Base-by-base conservation (phyloP, 164 flowering plant genomes). In the Stephania yunnanensis region DNA sequence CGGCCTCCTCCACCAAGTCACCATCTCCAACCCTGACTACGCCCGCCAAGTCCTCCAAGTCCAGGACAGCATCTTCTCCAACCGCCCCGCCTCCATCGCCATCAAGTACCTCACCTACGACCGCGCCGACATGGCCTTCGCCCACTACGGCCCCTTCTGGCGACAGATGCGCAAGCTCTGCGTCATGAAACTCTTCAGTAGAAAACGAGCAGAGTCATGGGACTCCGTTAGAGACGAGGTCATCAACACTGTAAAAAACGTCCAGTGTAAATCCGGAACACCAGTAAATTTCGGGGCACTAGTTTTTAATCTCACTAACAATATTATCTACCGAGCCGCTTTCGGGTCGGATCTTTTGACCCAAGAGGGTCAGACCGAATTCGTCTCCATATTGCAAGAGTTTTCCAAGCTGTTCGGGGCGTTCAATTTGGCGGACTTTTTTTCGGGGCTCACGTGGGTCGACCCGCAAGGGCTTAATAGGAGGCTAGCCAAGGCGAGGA, bases 81-180 rank as follows among this genome's bases (percentile, higher is more conserved):
- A 90, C 81, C 84, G 97, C 1, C 97, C 98, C 0, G 90, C 92
- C 20, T 87, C 85, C 3, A 74, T 86, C 4, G 92, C 95, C 71
- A 89, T 90, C 65, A 84, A 81, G 13, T 94, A 90, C 82, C 80
- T 91, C 4, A 90, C 94, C 0, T 94, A 92, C 73, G 87, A 90
- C 77, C 83, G 91, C 0, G 90, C 97, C 0, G 96, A 94, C 82
- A 89, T 94, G 97, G 93, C 95, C 0, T 92, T 91, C 70, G 92
- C 97, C 2, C 79, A 87, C 80, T 94, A 94, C 80, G 98, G 98
- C 11, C 97, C 97, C 3, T 90, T 89, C 75, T 94, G 97, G 97
- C 86, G 97, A 15, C 95, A 94, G 86, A 91, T 91, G 93, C 81
- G 98, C 0, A 94, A 94, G 82, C 71, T 94, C 12, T 94, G 93